These are phyloP conservation scores for Flagelloscypha sp. DNA, from an alignment of 768 basidiomycete genomes.

Conservation along the genomic window DNA sequence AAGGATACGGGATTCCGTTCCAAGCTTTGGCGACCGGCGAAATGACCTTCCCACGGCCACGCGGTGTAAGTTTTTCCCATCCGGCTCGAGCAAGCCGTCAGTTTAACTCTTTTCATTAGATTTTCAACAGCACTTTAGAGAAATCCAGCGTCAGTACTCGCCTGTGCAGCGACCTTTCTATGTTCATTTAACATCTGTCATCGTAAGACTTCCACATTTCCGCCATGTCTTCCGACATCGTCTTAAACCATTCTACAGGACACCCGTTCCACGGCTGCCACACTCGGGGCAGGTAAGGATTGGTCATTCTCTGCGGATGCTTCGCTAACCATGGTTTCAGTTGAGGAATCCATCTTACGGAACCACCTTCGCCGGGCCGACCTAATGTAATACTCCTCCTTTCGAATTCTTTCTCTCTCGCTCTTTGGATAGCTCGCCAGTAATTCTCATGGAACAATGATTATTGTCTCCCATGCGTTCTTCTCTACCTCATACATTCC, in stretches of 20 bases:
- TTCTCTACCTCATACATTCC: no score
- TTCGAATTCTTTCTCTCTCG: slow-evolving; percentile 1
- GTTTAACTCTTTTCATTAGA: slow-evolving; percentile 31
- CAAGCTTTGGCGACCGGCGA: slow-evolving; percentile 64
- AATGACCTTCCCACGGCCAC: slow-evolving; percentile 66
- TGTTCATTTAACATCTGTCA: slow-evolving; percentile 68
- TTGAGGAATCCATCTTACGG: slow-evolving; percentile 67
- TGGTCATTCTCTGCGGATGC: slow-evolving; percentile 4
- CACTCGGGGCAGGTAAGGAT: slow-evolving; percentile 54
- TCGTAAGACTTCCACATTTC: slow-evolving; percentile 39
- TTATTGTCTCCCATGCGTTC: no score
- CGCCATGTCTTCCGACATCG: slow-evolving; percentile 2
- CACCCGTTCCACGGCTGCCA: slow-evolving; percentile 64
- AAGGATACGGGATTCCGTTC: slow-evolving; percentile 57
- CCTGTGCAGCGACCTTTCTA: slow-evolving; percentile 61
- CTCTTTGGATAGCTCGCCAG: no score
- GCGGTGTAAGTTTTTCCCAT: slow-evolving; percentile 42
- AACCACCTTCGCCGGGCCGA: slow-evolving; percentile 63
- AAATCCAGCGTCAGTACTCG: slow-evolving; percentile 55
- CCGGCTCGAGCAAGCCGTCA: slow-evolving; percentile 2
- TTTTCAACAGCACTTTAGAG: slow-evolving; percentile 75
- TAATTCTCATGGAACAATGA: no score
- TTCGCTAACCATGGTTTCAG: slow-evolving; percentile 21
- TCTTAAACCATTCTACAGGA: slow-evolving; percentile 37
- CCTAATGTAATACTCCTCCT: slow-evolving; percentile 40